Conservation (phyloP, 495 filamentous ascomycete species). For the Xylaria bambusicola region DNA sequence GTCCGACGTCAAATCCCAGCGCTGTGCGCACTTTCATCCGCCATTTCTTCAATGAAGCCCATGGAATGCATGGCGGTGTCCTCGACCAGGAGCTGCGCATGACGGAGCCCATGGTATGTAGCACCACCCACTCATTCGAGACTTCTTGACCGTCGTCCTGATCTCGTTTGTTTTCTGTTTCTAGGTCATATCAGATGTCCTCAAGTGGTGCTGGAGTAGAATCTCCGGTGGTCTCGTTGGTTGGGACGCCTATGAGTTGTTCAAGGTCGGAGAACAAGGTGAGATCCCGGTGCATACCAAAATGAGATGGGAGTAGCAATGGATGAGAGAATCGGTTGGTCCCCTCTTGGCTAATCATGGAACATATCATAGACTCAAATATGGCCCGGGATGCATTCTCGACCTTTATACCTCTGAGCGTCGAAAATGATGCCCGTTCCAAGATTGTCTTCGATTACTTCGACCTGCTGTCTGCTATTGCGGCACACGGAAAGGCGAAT, state of each 20-base stretch:
- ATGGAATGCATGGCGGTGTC: constrained; percentile 61
- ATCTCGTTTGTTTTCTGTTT: constrained; percentile 20
- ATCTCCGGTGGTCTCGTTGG: constrained; percentile 89
- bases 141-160: constrained; percentile 7
- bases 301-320: background rate
- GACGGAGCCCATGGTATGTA: constrained; percentile 85
- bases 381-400: constrained; percentile 91
- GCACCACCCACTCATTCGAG: too few relatives aligned
- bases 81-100: constrained; percentile 87
- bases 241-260: constrained; percentile 96
- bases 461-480: constrained; percentile 81
- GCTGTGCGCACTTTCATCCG: constrained; percentile 89
- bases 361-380: constrained; percentile 69
- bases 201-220: constrained; percentile 99
- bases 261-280: constrained; percentile 94
- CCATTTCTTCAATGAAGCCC: constrained; percentile 75
- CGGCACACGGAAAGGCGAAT: constrained; percentile 85
- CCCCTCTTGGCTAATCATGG: constrained; percentile 17
- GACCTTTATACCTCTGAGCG: constrained; percentile 92
- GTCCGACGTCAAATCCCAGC: constrained; percentile 87
- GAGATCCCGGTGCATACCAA: constrained; percentile 26
- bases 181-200: constrained; percentile 86
- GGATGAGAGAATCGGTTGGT: background rate
- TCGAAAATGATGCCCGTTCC: constrained; percentile 82
- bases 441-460: constrained; percentile 97